Evolutionary conservation across 176 grass and related monocot species (phyloP), one percentile per base, ranked within the genome.

Genomic region (Ensete glaucum): DNA sequence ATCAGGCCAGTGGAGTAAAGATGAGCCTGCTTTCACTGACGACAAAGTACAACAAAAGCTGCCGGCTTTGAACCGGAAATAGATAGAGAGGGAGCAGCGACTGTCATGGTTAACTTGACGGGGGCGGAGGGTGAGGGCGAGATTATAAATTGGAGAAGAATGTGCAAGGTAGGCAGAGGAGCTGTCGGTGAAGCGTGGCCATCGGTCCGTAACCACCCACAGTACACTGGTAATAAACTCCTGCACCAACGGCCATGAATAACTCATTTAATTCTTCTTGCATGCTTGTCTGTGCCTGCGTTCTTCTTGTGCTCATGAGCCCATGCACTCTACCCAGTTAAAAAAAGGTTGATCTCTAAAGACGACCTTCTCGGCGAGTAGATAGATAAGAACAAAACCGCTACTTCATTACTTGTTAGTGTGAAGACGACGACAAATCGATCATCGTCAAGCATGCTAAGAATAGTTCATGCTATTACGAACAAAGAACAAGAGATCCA

Each of bases 181-280:
- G 85, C 70, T 92, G 93, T 86, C 87, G 90, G 84, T 89, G 87
- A 87, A 85, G 52, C 77, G 63, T 73, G 75, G 78, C 50, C 60
- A 15, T 64, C 10, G 10, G 58, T 50, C 52, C 52, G 77, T 84
- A 89, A 85, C 86, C 84, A 92, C 79, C 76, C 66, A 73, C 10
- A 72, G 81, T 82, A 88, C 77, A 53, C 55, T 13, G 87, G 82
- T 87, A 85, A 87, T 92, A 89, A 92, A 92, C 83, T 84, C 83
- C 74, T 73, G 76, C 90, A 92, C 90, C 90, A 85, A 89, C 84
- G 71, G 79, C 19, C 69, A 81, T 82, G 82, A 74, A 64, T 26
- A 6, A 17, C 82, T 78, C 82, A 92, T 88, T 92, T 62, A 88
- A 68, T 53, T 67, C 76, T 69, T 29, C 52, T n/a, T 20, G 13